These are phyloP conservation scores for Marchantia polymorpha DNA, from an alignment of 225 moss, liverwort and hornwort genomes.

Conservation along the genomic window DNA sequence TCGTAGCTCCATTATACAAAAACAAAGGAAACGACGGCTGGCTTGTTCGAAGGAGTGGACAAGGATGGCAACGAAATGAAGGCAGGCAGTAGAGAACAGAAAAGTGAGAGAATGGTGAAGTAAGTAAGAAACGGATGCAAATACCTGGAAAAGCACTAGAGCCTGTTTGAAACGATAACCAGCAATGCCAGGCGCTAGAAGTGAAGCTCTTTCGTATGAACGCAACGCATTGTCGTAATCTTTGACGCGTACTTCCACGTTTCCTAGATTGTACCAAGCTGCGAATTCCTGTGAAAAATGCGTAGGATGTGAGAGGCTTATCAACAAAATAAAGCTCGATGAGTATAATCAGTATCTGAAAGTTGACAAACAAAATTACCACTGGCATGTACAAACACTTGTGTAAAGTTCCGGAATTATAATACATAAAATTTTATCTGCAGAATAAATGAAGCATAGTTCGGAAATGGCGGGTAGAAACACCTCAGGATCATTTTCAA, in stretches of 20 bases:
- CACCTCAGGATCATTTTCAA: conserved; percentile 82
- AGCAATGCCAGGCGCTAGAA: conserved; percentile 88
- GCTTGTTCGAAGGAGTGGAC: neutral
- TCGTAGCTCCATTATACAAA: too few species aligned
- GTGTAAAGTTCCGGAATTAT: neutral
- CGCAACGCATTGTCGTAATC: conserved; percentile 68
- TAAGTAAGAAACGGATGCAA: neutral
- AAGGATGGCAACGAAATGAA: neutral
- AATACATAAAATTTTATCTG: neutral
- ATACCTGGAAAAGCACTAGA: conserved; percentile 79
- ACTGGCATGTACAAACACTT: neutral
- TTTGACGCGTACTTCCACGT: conserved; percentile 77
- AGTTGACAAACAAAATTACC: neutral
- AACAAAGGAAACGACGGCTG: neutral
- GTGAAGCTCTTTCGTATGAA: conserved; percentile 79
- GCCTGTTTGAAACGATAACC: conserved; percentile 92
- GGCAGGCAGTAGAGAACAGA: neutral
- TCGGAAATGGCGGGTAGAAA: conserved; percentile 14
- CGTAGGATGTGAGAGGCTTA: conserved; percentile 30
- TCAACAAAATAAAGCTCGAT: neutral
- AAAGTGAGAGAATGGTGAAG: neutral
- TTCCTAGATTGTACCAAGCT: conserved; percentile 97
- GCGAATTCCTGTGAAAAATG: conserved; percentile 75
- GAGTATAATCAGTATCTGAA: neutral
- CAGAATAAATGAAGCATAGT: too few species aligned